Conservation (phyloP, 176 grass and related monocot species). For the Rhynchospora pubera region DNA sequence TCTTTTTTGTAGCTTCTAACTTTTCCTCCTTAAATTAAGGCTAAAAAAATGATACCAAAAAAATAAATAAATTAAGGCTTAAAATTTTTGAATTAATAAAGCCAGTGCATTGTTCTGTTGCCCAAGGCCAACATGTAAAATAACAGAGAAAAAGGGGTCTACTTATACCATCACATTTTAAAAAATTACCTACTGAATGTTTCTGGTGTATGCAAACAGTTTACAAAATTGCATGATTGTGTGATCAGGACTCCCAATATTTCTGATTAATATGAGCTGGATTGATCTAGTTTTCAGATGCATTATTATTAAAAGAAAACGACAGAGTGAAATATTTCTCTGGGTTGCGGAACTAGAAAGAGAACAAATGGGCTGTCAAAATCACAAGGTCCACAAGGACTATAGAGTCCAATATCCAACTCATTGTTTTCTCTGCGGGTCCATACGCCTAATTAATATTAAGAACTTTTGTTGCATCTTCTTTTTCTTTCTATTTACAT, state of each 20-base stretch:
- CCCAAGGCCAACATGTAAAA: too few relatives aligned
- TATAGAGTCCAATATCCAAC: neutral
- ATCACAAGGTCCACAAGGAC: neutral
- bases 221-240: neutral
- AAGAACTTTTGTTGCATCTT: neutral
- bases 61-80: too few relatives aligned
- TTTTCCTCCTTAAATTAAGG: neutral
- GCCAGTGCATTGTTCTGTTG: too few relatives aligned
- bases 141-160: too few relatives aligned
- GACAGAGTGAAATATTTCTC: neutral
- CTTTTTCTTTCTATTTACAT: neutral
- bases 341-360: neutral
- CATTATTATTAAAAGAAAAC: neutral
- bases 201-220: neutral
- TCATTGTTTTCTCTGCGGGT: neutral
- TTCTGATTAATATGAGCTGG: neutral
- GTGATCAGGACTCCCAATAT: neutral
- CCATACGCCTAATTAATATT: neutral
- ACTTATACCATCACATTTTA: too few relatives aligned
- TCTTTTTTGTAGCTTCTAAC: neutral
- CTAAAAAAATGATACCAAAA: too few relatives aligned
- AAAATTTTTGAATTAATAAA: neutral
- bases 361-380: neutral
- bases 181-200: too few relatives aligned
- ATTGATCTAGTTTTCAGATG: neutral